Conservation (phyloP, 192 early-diverging fungal genomes). For the Podila epigama region DNA sequence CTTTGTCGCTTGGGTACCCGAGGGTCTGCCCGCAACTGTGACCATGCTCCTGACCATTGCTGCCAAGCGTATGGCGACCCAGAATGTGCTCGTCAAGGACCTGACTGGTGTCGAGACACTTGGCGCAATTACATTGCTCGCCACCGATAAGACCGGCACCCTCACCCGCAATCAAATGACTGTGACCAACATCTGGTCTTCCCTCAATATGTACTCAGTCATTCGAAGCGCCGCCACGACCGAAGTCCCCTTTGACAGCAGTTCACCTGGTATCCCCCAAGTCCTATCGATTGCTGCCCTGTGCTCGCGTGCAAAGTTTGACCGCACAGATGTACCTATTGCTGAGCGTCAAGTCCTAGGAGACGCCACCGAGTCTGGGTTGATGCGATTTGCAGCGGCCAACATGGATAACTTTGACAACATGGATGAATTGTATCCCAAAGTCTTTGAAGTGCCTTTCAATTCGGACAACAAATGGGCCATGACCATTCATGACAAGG, state of each 20-base stretch:
- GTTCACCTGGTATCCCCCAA: conserved; percentile 72
- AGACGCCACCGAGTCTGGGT: conserved; percentile 94
- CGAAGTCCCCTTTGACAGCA: conserved; percentile 56
- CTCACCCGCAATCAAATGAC: conserved; percentile 98
- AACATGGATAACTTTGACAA: conserved; percentile 81
- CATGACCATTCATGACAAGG: conserved; percentile 87
- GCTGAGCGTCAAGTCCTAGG: conserved; percentile 83
- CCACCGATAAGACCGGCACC: conserved; percentile 98
- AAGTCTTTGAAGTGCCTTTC: conserved; percentile 96
- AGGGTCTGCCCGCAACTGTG: conserved; percentile 94
- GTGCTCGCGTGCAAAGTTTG: conserved; percentile 90
- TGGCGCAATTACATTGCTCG: conserved; percentile 94
- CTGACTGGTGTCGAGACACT: conserved; percentile 96
- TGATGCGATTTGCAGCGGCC: conserved; percentile 81
- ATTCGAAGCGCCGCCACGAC: conserved; percentile 51
- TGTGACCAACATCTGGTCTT: conserved; percentile 90
- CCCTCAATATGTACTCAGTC: conserved; percentile 69
- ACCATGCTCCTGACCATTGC: conserved; percentile 94
- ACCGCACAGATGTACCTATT: conserved; percentile 88
- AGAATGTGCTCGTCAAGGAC: conserved; percentile 95
- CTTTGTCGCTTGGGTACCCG: conserved; percentile 90
- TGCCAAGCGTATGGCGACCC: conserved; percentile 90
- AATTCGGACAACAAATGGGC: conserved; percentile 96
- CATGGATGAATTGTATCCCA: conserved; percentile 71
- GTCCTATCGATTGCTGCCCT: conserved; percentile 82